Evolutionary conservation across 1,284 basidiomycete genomes (phyloP), one percentile per base, ranked within the genome.

Genomic region (Tausonia pullulans): DNA sequence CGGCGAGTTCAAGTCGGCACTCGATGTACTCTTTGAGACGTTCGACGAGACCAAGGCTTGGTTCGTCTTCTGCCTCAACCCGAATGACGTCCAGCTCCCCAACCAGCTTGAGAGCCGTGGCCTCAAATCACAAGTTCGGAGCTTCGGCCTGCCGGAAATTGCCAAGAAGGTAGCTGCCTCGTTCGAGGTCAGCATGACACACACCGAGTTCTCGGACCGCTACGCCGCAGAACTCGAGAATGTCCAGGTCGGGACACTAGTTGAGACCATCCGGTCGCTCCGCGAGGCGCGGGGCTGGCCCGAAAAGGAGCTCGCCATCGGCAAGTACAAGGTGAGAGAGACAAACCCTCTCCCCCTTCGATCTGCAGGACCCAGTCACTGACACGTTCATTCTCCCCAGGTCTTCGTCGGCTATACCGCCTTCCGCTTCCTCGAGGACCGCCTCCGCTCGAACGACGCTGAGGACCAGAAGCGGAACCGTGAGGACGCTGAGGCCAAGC

Each of bases 31-130:
- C 5, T 89, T 97, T 70, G 85, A 90, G 69, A 94, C 91, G 0
- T 80, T 98, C 27, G 86, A 88, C 64, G 93, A 96, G 69, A 87
- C 90, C 11, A 90, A 96, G 77, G 79, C 85, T 1, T 98, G 94
- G 94, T 88, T 87, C 72, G 82, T 96, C 5, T 88, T 96, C 76
- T 96, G 91, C 72, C 76, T 98, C 69, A 92, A 90, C 70, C 92
- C 93, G 9, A 98, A 98, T 73, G 93, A 97, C 77, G 87, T 89
- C 16, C 92, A 96, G 74, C 78, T 97, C 16, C 90, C 93, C 44
- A 91, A 92, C 73, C 93, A 98, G 75, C 79, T 96, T 64, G 95
- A 98, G 78, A 89, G 90, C 3, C 82, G 91, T 48, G 86, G 87
- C 44, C 86, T 98, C 66, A 96, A 95, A 75, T 88, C 89, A 0